phyloP scores from a whole-genome alignment of 495 filamentous ascomycete species.

The Podospora fimiseda region DNA sequence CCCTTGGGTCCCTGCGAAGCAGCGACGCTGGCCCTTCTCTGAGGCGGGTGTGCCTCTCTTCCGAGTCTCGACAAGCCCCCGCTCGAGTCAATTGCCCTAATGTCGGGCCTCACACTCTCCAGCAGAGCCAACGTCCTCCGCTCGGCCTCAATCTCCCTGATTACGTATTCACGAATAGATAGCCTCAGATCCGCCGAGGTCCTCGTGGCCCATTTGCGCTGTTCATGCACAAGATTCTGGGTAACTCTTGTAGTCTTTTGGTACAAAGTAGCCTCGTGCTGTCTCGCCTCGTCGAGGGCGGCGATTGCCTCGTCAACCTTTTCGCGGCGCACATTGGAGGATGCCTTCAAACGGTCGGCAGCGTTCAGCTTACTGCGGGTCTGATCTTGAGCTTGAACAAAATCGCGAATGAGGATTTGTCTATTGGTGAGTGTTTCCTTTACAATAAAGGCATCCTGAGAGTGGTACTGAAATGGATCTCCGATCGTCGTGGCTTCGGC shows the following conservation, averaged over 20 bases:
- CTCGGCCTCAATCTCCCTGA: conserved; percentile 94
- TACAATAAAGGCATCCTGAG: conserved; percentile 92
- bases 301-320: conserved; percentile 95
- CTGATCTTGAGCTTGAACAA: conserved; percentile 76
- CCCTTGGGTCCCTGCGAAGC: conserved; percentile 91
- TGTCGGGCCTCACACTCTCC: conserved; percentile 85
- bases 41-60: conserved; percentile 74
- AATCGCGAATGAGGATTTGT: conserved; percentile 93
- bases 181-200: conserved; percentile 74
- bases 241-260: conserved; percentile 85
- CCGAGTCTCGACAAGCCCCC: conserved; percentile 86
- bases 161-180: conserved; percentile 82
- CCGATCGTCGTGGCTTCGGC: conserved; percentile 92
- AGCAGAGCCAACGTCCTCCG: conserved; percentile 85
- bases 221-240: conserved; percentile 79
- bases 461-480: conserved; percentile 92
- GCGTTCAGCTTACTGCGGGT: conserved; percentile 73
- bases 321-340: conserved; percentile 74
- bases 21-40: conserved; percentile 66
- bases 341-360: conserved; percentile 80
- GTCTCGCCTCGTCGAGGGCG: conserved; percentile 77
- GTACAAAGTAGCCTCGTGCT: conserved; percentile 67
- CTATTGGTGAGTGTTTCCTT: conserved; percentile 98
- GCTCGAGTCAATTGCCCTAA: conserved; percentile 82
- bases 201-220: conserved; percentile 82